A percentile compares a stretch with the other conserved stretches of the same genome.
These are phyloP conservation scores for Cantharellus cinnabarinus DNA, from an alignment of 768 basidiomycete species.

Conservation along the genomic window DNA sequence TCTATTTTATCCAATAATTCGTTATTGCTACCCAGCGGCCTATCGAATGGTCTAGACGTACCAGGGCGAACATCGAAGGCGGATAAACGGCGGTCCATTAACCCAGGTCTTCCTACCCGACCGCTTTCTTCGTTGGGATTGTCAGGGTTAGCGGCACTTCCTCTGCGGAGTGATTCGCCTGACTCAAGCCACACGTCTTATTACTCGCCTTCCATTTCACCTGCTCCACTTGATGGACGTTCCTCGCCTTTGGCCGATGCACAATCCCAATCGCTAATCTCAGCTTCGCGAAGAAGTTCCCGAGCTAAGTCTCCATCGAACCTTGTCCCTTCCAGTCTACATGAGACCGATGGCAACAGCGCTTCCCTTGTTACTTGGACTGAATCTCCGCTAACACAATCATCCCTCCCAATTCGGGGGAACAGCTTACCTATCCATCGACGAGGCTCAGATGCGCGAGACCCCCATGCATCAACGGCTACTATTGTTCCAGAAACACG, in stretches of 20 bases:
- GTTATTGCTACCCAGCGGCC: slow-evolving; percentile 2
- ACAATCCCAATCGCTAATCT: slow-evolving; percentile 7
- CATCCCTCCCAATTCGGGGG: background rate
- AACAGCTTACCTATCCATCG: background rate
- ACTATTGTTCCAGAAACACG: background rate
- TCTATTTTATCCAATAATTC: background rate
- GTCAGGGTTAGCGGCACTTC: too few relatives aligned
- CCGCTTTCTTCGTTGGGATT: background rate
- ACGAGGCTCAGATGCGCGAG: too few relatives aligned
- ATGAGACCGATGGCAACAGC: slow-evolving; percentile 4
- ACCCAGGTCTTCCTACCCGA: slow-evolving; percentile 18
- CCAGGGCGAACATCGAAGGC: slow-evolving; percentile 19
- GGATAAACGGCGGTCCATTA: slow-evolving; percentile 34
- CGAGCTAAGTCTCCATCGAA: too few relatives aligned
- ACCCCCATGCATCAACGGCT: background rate
- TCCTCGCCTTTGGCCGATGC: slow-evolving; percentile 6
- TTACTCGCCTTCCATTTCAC: background rate
- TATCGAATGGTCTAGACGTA: slow-evolving; percentile 14
- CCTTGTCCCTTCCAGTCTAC: too few relatives aligned
- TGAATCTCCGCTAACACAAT: background rate
- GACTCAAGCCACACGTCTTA: background rate
- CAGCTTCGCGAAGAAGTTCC: too few relatives aligned
- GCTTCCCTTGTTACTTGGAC: background rate
- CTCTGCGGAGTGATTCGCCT: background rate
- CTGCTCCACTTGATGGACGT: background rate